Evolutionary conservation across 164 flowering plant species (phyloP), one percentile per base, ranked within the genome.

Genomic region (Kalanchoe fedtschenkoi): DNA sequence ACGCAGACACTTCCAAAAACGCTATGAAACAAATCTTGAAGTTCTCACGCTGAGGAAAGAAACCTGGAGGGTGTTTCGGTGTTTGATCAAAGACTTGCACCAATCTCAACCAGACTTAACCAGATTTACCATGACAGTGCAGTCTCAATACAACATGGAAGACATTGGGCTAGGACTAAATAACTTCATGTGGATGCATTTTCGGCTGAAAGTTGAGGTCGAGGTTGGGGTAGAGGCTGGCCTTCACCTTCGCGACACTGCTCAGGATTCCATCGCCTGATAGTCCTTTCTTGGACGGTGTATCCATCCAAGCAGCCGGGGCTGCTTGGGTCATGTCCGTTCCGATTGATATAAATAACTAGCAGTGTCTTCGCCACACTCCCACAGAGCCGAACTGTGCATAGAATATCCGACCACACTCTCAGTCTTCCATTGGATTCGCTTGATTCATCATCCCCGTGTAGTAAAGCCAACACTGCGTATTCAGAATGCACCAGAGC

Each of bases 321-420:
- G 30, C 73, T 75, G 35, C 2, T 19, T 3, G 34, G 66, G 58
- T 60, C 56, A 10, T 61, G 54, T 33, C 76, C 77, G 34, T 71
- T 69, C 34, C 47, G 72, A 16, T 62, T 65, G 53, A 91, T 58
- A 26, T 61, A 16, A 57, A 89, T 78, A 68, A 80, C 75, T 35
- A 87, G 68, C 68, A 89, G 67, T 44, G 88, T 83, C 72, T 87
- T 89, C 4, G 85, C 96, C 56, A 91, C 91, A 66, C 88, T 76
- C 6, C 91, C 85, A 70, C 80, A 78, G 33, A 85, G 81, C 6
- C 92, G 70, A 60, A 81, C 53, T 1, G 84, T 78, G 69, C 83
- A 72, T 19, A 85, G 77, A 53, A 79, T 26, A 75, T 87, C 95
- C 35, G 91, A 80, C 95, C 95, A 86, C 8, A 72, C 80, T 65